These are phyloP conservation scores for Peltaster fructicola DNA, from an alignment of 2,329 filamentous ascomycete species.

Conservation along the genomic window DNA sequence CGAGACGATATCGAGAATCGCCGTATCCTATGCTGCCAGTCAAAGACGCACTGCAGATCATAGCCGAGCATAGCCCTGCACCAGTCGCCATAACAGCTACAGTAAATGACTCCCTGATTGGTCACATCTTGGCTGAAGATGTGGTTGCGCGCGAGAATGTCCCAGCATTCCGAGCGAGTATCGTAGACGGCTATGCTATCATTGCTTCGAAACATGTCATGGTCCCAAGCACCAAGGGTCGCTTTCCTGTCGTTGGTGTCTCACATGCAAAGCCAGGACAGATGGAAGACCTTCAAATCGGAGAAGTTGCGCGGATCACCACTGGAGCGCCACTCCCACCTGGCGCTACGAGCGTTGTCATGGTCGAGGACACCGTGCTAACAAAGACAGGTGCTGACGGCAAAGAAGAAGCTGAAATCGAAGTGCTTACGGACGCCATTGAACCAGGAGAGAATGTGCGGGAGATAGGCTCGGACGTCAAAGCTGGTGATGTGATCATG, in stretches of 20 bases:
- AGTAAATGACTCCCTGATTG: slow-evolving; percentile 50
- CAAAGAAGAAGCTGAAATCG: slow-evolving; percentile 69
- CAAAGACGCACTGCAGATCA: slow-evolving; percentile 56
- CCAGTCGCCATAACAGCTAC: slow-evolving; percentile 39
- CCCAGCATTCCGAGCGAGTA: slow-evolving; percentile 85
- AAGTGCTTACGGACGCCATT: slow-evolving; percentile 65
- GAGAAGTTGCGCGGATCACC: slow-evolving; percentile 76
- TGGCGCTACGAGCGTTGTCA: slow-evolving; percentile 79
- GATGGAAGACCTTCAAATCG: slow-evolving; percentile 48
- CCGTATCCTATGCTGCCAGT: slow-evolving; percentile 88
- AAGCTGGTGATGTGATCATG: slow-evolving; percentile 51
- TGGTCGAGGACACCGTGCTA: slow-evolving; percentile 86
- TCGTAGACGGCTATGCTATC: slow-evolving; percentile 90
- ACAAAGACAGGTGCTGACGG: slow-evolving; percentile 60
- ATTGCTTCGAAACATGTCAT: slow-evolving; percentile 33
- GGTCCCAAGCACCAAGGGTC: slow-evolving; percentile 47
- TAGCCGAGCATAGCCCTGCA: slow-evolving; percentile 54
- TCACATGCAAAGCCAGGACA: slow-evolving; percentile 69
- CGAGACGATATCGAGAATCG: slow-evolving; percentile 61
- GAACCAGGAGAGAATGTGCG: slow-evolving; percentile 72
- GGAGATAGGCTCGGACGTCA: slow-evolving; percentile 77
- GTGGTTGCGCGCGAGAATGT: slow-evolving; percentile 67
- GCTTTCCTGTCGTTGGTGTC: slow-evolving; percentile 71
- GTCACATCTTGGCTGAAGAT: slow-evolving; percentile 65
- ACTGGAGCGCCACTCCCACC: slow-evolving; percentile 82